phyloP scores from a whole-genome alignment of 352 stramenopile genomes.

The Phytophthora niederhauseri region DNA sequence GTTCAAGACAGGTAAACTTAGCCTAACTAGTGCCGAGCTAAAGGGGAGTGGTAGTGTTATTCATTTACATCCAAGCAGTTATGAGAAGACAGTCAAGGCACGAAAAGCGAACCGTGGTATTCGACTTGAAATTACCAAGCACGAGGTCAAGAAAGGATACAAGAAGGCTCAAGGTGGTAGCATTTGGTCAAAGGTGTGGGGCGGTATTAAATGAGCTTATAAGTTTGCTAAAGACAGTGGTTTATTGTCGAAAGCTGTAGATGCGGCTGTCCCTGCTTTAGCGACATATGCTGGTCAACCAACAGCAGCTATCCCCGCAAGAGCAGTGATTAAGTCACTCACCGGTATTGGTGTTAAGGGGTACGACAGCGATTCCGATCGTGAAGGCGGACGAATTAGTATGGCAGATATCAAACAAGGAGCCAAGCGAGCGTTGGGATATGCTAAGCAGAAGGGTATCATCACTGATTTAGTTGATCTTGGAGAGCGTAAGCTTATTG shows the following conservation, averaged over 20 bases:
- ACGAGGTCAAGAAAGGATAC: background rate
- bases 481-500: too few species aligned
- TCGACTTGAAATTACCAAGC: background rate
- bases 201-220: background rate
- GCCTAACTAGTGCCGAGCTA: slow-evolving; percentile 5
- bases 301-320: background rate
- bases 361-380: background rate
- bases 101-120: background rate
- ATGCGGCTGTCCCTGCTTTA: background rate
- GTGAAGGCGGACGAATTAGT: background rate
- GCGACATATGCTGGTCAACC: background rate
- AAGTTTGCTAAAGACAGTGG: slow-evolving; percentile 2
- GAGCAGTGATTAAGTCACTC: background rate
- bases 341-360: background rate
- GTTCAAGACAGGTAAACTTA: slow-evolving; percentile 10
- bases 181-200: background rate
- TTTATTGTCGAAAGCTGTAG: background rate
- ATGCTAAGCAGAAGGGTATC: background rate
- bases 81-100: background rate
- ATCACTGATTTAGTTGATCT: background rate
- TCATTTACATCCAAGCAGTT: slow-evolving; percentile 5
- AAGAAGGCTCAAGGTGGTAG: background rate
- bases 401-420: background rate
- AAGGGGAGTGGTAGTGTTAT: background rate
- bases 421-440: background rate